Conservation (phyloP, 2,329 filamentous ascomycete species). For the Hypoxylon sp. region DNA sequence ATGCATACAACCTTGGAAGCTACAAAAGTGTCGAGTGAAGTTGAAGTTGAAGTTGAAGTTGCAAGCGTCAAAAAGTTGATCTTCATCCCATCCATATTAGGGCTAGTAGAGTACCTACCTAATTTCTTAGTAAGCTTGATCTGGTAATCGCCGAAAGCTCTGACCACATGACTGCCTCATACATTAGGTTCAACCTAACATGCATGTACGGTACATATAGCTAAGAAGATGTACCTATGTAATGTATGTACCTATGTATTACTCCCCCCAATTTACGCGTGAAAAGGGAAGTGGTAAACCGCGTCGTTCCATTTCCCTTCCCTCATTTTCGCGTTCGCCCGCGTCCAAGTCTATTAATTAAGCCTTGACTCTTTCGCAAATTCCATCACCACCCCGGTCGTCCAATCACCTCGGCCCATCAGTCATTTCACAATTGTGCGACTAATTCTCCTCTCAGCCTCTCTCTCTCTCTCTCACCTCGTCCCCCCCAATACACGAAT, state of each 20-base stretch:
- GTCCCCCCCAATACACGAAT: not conserved
- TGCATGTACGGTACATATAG: too few relatives aligned
- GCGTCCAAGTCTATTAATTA: conserved; percentile 22
- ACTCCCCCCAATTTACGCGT: conserved; percentile 34
- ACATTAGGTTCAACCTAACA: too few relatives aligned
- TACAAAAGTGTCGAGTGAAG: too few relatives aligned
- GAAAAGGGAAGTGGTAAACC: conserved; percentile 27
- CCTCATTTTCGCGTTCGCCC: conserved; percentile 41
- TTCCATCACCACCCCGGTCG: conserved; percentile 25
- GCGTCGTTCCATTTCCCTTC: conserved; percentile 30
- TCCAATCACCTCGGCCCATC: conserved; percentile 36
- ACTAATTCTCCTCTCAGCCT: conserved; percentile 7
- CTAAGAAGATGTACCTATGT: not conserved
- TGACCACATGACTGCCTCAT: conserved; percentile 2
- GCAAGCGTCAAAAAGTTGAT: too few relatives aligned
- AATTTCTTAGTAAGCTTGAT: not conserved
- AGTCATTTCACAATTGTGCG: conserved; percentile 9
- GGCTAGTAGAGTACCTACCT: too few relatives aligned
- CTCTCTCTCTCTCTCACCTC: not conserved
- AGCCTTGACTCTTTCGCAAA: conserved; percentile 17
- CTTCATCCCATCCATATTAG: too few relatives aligned
- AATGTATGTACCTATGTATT: not conserved
- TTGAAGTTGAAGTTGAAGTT: too few relatives aligned
- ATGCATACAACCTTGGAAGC: not conserved
- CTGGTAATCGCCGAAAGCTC: not conserved